Base-by-base conservation (phyloP, 139 green algal species). In the Nannochloris sp. region DNA sequence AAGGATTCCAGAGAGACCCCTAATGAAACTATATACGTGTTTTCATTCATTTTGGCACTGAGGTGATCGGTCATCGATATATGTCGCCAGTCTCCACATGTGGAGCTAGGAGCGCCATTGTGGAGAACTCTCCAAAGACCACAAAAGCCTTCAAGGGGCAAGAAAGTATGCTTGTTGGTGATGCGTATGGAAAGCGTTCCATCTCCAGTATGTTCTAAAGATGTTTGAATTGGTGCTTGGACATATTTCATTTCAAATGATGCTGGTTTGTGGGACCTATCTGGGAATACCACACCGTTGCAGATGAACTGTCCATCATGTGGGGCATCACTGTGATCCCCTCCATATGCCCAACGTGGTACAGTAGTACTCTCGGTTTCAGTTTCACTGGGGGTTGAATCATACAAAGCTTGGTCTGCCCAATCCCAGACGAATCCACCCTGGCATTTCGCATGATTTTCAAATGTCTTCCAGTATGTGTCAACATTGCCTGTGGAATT, bases 401-500 rank as follows among this genome's bases (percentile, higher is more conserved):
- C 34, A 40, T 40, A 40, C 36, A 93, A 69, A 16, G 75, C 88
- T 75, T 99, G 93, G 69, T 99, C 93, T 24, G 89, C 84, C 88
- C 89, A 97, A 78, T 99, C 93, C 93, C 93, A 99, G 24, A 99
- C 95, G 80, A 97, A 98, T 21, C 87, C 93, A 0, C 93, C 92
- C 69, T 95, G 84, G 11, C 84, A 44, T 50, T 67, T 24, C 8
- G 72, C 74, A 53, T 83, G 48, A 3, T 53, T 37, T 23, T 93
- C 74, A 73, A 95, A 95, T 18, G 64, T 63, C 8, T 78, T 60
- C 90, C 90, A 99, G 75, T 98, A 98, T 66, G 87, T 73, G 54
- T 80, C 59, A 11, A 97, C 71, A 76, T 95, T 96, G 60, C 93
- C 93, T 55, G 81, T 93, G 66, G 69, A 86, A 83, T 99, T 99